phyloP scores from a whole-genome alignment of 495 filamentous ascomycete genomes.

The Penicillium flavigenum region DNA sequence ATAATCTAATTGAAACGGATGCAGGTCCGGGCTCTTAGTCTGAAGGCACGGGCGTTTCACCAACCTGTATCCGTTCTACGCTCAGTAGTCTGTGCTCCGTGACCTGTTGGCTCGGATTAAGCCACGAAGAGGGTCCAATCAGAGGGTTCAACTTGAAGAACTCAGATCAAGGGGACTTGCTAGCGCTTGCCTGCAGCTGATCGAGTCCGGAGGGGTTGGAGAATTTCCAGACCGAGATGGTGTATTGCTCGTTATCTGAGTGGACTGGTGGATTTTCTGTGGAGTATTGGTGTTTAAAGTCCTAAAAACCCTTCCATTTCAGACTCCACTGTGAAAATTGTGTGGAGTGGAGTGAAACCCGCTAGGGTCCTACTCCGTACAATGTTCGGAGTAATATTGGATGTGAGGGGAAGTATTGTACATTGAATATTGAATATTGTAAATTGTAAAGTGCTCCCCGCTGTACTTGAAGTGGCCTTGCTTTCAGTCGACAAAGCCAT shows the following conservation, averaged over 20 bases:
- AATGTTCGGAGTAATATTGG: background rate
- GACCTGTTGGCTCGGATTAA: constrained; percentile 15
- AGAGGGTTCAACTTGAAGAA: background rate
- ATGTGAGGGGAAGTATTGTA: background rate
- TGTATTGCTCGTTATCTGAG: constrained; percentile 6
- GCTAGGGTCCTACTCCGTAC: background rate
- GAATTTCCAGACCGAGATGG: background rate
- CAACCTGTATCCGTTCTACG: constrained; percentile 11
- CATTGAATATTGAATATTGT: background rate
- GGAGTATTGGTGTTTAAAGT: constrained; percentile 8
- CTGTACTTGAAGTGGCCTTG: background rate
- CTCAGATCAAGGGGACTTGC: background rate
- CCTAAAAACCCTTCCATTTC: constrained; percentile 1
- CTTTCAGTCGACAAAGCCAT: background rate
- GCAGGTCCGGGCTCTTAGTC: constrained; percentile 18
- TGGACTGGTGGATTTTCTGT: constrained; percentile 1
- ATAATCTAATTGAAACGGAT: constrained; percentile 24
- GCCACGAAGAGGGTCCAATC: background rate
- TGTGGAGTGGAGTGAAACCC: constrained; percentile 3
- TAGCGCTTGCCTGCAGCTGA: background rate
- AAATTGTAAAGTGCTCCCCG: background rate
- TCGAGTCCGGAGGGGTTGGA: background rate
- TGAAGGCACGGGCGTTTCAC: constrained; percentile 20
- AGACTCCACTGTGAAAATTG: constrained; percentile 6
- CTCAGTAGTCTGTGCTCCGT: constrained; percentile 23